These are phyloP conservation scores for Colletotrichum plurivorum DNA, from an alignment of 2,329 filamentous ascomycete genomes.

Conservation along the genomic window DNA sequence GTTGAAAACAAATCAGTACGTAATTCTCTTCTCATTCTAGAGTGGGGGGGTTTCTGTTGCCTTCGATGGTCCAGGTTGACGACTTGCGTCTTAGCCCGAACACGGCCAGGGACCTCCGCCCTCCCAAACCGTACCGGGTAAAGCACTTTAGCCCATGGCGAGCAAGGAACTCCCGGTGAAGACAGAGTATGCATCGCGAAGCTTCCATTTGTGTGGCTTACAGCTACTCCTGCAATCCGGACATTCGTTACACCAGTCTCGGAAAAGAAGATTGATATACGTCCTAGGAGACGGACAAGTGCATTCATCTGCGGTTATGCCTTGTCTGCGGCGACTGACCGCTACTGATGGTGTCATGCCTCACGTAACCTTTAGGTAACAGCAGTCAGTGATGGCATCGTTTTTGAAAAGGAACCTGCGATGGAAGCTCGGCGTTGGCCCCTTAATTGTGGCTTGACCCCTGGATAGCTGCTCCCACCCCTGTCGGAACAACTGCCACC, in stretches of 20 bases:
- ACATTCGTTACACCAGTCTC: not conserved
- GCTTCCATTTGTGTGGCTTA: constrained; percentile 13
- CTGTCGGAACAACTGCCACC: constrained; percentile 18
- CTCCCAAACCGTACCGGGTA: constrained; percentile 14
- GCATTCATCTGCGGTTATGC: not conserved
- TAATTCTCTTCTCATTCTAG: not conserved
- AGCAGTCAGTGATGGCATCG: not conserved
- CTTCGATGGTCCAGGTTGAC: constrained; percentile 4
- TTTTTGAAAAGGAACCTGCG: constrained; percentile 15
- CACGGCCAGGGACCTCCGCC: constrained; percentile 2
- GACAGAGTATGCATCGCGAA: constrained; percentile 14
- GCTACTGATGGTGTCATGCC: constrained; percentile 19
- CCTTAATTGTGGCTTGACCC: constrained; percentile 28
- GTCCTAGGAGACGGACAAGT: not conserved
- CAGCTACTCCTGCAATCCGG: not conserved
- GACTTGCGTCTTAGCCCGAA: not conserved
- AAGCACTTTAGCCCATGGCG: constrained; percentile 10
- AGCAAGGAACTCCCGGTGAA: not conserved
- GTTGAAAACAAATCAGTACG: not conserved
- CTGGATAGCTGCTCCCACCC: not conserved
- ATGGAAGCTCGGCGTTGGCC: constrained; percentile 28
- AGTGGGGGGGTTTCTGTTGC: not conserved
- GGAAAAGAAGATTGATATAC: too few species aligned
- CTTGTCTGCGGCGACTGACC: constrained; percentile 8
- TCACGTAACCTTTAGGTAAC: constrained; percentile 39